A percentile compares a stretch with the other conserved stretches of the same genome.
These are phyloP conservation scores for Cochlearia excelsa DNA, from an alignment of 345 rosid species.

Conservation along the genomic window DNA sequence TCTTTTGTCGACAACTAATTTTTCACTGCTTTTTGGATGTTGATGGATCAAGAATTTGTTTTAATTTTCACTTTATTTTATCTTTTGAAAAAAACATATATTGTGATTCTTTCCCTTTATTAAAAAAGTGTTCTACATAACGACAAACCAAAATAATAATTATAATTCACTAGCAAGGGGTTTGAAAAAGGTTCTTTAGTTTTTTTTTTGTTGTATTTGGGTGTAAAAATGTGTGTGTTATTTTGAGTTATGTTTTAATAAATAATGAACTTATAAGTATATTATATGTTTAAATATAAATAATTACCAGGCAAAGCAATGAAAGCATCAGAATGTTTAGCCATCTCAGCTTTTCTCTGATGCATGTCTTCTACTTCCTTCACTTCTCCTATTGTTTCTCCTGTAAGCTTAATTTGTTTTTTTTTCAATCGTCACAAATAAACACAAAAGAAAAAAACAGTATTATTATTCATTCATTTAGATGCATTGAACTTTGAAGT, in stretches of 20 bases:
- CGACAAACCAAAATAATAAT: no score
- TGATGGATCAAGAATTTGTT: slow-evolving; percentile 21
- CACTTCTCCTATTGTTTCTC: slow-evolving; percentile 99
- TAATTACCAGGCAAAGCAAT: slow-evolving; percentile 97
- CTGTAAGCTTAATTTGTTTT: slow-evolving; percentile 35
- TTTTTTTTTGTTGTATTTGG: no score
- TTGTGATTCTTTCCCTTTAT: slow-evolving; percentile 8
- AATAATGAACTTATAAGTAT: no score
- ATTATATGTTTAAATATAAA: not conserved
- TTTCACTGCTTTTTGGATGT: slow-evolving; percentile 20
- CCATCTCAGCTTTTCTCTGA: slow-evolving; percentile 99
- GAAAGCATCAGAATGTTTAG: slow-evolving; percentile 99
- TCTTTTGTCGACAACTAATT: slow-evolving; percentile 18
- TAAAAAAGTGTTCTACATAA: no score
- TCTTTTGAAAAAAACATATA: no score
- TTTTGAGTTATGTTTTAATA: no score
- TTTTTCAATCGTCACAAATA: slow-evolving; percentile 57
- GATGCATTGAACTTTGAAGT: no score
- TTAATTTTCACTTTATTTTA: slow-evolving; percentile 5
- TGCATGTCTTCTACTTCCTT: slow-evolving; percentile 99
- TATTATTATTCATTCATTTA: no score
- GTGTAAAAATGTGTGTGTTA: no score
- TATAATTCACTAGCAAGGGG: no score
- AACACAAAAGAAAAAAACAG: slow-evolving; percentile 6
- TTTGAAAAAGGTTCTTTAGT: no score